phyloP scores from a whole-genome alignment of 2,329 filamentous ascomycete species.

The Clonostachys rhizophaga region DNA sequence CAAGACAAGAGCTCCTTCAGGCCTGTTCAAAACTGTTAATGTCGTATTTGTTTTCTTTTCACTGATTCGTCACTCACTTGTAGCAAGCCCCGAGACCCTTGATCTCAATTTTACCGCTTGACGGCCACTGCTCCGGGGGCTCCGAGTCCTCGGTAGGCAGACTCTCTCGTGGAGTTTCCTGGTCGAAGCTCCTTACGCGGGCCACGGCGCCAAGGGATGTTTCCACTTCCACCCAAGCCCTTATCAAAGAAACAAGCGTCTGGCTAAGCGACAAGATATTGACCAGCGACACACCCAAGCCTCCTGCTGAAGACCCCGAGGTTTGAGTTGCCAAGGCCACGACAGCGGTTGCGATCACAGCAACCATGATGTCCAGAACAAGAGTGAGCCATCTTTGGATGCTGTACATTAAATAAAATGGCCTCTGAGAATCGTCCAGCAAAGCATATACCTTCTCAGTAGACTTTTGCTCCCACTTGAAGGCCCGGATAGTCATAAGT shows the following conservation, averaged over 20 bases:
- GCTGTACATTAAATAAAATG: slow-evolving; percentile 41
- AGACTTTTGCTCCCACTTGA: slow-evolving; percentile 38
- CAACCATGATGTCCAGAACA: slow-evolving; percentile 41
- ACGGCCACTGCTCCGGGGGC: slow-evolving; percentile 20
- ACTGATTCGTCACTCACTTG: not conserved
- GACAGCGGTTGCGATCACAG: slow-evolving; percentile 37
- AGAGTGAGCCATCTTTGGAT: slow-evolving; percentile 44
- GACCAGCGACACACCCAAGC: slow-evolving; percentile 14
- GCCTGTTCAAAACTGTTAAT: too few species aligned
- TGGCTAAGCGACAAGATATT: slow-evolving; percentile 18
- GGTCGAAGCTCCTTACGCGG: slow-evolving; percentile 15
- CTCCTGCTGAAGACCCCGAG: slow-evolving; percentile 14
- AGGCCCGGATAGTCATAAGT: slow-evolving; percentile 41
- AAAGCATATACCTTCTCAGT: slow-evolving; percentile 19
- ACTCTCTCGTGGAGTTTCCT: slow-evolving; percentile 10
- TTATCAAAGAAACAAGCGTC: slow-evolving; percentile 13
- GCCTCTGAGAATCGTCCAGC: slow-evolving; percentile 39
- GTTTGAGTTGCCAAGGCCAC: slow-evolving; percentile 34
- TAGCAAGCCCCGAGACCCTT: slow-evolving; percentile 24
- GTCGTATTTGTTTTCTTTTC: too few species aligned
- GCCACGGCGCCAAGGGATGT: slow-evolving; percentile 16
- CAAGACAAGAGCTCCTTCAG: too few species aligned
- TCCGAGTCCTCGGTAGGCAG: slow-evolving; percentile 5
- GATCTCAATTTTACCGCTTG: slow-evolving; percentile 19
- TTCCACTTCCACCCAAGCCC: slow-evolving; percentile 23